Conservation (phyloP, 2,329 filamentous ascomycete genomes). For the Geosmithia morbida region DNA sequence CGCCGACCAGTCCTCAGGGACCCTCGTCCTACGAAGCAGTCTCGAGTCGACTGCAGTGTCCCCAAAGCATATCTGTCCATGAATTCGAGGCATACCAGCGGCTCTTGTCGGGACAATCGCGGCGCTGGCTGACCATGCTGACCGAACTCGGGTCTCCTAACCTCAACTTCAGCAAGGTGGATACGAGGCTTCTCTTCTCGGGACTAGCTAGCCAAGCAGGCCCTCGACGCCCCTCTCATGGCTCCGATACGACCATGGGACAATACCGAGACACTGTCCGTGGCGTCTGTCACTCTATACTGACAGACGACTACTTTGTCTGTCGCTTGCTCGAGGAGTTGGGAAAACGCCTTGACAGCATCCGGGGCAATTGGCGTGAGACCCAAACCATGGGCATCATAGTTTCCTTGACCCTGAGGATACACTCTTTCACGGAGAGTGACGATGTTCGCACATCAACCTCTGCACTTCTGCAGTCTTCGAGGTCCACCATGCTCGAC, state of each 20-base stretch:
- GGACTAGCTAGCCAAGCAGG: slow-evolving; percentile 35
- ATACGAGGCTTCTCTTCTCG: slow-evolving; percentile 27
- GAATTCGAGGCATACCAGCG: slow-evolving; percentile 36
- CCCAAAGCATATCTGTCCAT: slow-evolving; percentile 27
- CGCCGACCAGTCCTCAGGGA: slow-evolving; percentile 8
- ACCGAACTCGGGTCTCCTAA: slow-evolving; percentile 27
- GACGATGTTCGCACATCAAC: no score
- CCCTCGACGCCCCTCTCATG: slow-evolving; percentile 5
- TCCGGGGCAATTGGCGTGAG: background rate
- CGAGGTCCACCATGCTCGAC: no score
- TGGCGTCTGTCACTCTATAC: background rate
- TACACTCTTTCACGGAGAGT: no score
- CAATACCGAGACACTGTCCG: background rate
- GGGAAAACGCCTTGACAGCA: background rate
- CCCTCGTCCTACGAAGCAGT: slow-evolving; percentile 32
- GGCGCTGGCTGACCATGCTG: slow-evolving; percentile 42
- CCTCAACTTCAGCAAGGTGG: slow-evolving; percentile 32
- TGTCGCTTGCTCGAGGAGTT: background rate
- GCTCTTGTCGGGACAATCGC: slow-evolving; percentile 26
- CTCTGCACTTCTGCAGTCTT: no score
- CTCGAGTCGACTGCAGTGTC: slow-evolving; percentile 27
- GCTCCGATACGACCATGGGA: no score
- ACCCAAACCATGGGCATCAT: background rate
- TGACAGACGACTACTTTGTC: background rate
- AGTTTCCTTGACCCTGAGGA: no score